These are phyloP conservation scores for Closterium sp. DNA, from an alignment of 139 green algal genomes.

Conservation along the genomic window DNA sequence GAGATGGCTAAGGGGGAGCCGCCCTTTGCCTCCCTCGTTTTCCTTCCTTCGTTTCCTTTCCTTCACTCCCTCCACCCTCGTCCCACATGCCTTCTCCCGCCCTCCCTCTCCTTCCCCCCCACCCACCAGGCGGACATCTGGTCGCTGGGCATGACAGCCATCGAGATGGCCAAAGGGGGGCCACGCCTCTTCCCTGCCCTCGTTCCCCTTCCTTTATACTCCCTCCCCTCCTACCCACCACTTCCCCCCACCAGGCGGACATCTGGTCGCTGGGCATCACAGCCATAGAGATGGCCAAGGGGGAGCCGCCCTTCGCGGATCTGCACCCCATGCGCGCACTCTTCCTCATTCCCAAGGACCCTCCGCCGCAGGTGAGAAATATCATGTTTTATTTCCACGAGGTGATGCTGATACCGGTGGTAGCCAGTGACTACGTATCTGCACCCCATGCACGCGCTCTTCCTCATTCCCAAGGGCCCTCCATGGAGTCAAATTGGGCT, in stretches of 20 bases:
- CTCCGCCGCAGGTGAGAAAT: slow-evolving; percentile 63
- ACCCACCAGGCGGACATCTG: slow-evolving; percentile 86
- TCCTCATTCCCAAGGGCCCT: slow-evolving; percentile 88
- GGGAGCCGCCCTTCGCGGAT: slow-evolving; percentile 76
- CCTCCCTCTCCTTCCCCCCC: neutral
- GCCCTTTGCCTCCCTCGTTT: neutral
- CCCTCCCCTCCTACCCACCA: slow-evolving; percentile 26
- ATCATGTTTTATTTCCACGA: too few species aligned
- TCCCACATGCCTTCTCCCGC: too few species aligned
- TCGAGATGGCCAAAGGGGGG: slow-evolving; percentile 90
- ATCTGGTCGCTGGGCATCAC: slow-evolving; percentile 97
- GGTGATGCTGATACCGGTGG: too few species aligned
- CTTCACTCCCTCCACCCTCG: neutral
- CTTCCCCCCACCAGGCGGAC: slow-evolving; percentile 68
- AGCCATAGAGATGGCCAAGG: slow-evolving; percentile 91
- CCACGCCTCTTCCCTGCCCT: too few species aligned
- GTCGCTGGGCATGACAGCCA: slow-evolving; percentile 93
- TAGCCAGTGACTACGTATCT: too few species aligned
- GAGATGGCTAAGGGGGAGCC: too few species aligned
- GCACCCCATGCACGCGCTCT: slow-evolving; percentile 90
- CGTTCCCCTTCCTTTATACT: too few species aligned
- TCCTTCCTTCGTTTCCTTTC: neutral
- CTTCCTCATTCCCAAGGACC: slow-evolving; percentile 91
- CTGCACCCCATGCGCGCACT: slow-evolving; percentile 91
- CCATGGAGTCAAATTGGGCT: too few species aligned